Evolutionary conservation across 1,284 basidiomycete genomes (phyloP).

Genomic region (Coniophora puteana): DNA sequence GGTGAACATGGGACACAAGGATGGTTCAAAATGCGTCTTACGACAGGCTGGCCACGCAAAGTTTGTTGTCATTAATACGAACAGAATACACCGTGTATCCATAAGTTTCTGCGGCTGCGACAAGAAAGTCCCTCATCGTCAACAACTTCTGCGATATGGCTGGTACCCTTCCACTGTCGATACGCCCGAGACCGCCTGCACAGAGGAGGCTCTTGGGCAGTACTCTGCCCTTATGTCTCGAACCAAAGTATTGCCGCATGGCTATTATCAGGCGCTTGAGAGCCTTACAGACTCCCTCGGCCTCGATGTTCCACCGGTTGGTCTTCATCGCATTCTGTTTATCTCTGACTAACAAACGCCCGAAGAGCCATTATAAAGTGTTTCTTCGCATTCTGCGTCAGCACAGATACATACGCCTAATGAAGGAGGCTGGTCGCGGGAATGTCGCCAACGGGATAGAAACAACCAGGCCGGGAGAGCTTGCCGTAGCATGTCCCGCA

Average conservation of each 20-base stretch:
- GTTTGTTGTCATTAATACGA: conserved; percentile 2
- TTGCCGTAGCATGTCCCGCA: conserved; percentile 11
- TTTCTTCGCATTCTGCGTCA: conserved; percentile 13
- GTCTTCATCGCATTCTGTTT: too few species aligned
- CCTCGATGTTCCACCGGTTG: too few species aligned
- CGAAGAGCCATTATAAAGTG: conserved; percentile 12
- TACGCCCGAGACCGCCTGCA: conserved; percentile 6
- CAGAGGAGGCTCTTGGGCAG: conserved; percentile 12
- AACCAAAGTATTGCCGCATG: conserved; percentile 11
- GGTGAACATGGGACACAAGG: conserved; percentile 5
- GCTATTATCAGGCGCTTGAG: too few species aligned
- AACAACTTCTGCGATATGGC: conserved; percentile 9
- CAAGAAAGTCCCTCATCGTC: conserved; percentile 2
- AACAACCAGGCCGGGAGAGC: conserved; percentile 6
- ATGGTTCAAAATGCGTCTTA: too few species aligned
- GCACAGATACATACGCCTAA: conserved; percentile 13
- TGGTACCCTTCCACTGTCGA: conserved; percentile 11
- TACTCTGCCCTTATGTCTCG: conserved; percentile 11
- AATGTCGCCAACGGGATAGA: conserved; percentile 8
- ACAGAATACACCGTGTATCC: not conserved
- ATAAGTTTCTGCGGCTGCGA: conserved; percentile 3
- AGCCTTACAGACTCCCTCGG: too few species aligned
- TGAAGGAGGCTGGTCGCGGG: conserved; percentile 18
- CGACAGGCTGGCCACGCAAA: too few species aligned
- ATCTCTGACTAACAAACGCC: too few species aligned